phyloP scores from a whole-genome alignment of 441 rosid genomes.

The Pelargonium australe region DNA sequence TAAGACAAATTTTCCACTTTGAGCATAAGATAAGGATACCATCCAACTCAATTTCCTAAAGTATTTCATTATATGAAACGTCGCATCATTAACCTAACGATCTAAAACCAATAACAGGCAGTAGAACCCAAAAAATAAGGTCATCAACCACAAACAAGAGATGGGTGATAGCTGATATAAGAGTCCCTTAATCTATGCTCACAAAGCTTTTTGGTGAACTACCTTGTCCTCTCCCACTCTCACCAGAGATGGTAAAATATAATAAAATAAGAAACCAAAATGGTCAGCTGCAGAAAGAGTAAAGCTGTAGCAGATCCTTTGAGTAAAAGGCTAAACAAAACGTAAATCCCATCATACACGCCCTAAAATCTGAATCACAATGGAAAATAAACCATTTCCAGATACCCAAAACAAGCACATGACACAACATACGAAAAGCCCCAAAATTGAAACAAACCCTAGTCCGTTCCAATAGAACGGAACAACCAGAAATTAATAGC shows the following conservation, averaged over 20 bases:
- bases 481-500: not conserved
- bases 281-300: not conserved
- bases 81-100: not conserved
- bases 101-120: not conserved
- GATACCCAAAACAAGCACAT: not conserved
- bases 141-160: not conserved
- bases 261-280: not conserved
- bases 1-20: not conserved
- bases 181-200: not conserved
- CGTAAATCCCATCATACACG: not conserved
- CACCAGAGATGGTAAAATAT: too few relatives aligned
- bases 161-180: not conserved
- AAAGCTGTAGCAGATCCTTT: not conserved
- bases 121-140: not conserved
- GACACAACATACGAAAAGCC: not conserved
- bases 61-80: not conserved
- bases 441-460: not conserved
- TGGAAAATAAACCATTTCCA: not conserved
- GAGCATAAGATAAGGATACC: not conserved
- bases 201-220: not conserved
- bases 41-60: not conserved
- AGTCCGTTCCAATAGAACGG: not conserved
- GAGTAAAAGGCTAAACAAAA: not conserved
- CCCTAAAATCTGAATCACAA: conserved; percentile 1
- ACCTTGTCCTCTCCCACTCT: not conserved